Evolutionary conservation across 2,329 filamentous ascomycete genomes (phyloP).

Genomic region (Stemphylium beticola): DNA sequence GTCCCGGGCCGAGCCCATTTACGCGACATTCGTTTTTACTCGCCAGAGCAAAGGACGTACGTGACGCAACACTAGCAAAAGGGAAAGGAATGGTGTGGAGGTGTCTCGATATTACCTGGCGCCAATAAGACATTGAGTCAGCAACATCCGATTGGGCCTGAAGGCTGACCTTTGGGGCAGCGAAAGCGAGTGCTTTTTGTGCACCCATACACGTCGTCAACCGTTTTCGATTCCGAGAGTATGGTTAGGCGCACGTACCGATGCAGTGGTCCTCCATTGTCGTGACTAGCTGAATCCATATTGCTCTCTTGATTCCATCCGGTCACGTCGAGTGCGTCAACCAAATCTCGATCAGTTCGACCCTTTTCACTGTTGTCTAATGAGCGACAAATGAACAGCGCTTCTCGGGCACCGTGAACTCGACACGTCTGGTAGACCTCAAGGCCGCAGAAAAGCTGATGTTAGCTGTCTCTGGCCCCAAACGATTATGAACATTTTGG

Average conservation of each 20-base stretch:
- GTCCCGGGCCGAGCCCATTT: not conserved
- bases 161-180: not conserved
- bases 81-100: not conserved
- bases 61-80: slow-evolving; percentile 2
- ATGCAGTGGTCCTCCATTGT: slow-evolving; percentile 3
- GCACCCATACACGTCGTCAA: not conserved
- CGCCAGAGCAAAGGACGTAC: not conserved
- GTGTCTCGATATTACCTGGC: slow-evolving; percentile 4
- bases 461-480: not conserved
- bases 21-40: not conserved
- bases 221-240: not conserved
- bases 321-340: not conserved
- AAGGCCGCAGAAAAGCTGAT: not conserved
- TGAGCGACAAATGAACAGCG: too few species aligned
- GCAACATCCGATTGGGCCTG: slow-evolving; percentile 8
- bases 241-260: not conserved
- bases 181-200: not conserved
- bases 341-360: too few species aligned
- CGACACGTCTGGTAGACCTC: too few species aligned
- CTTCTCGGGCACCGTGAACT: too few species aligned
- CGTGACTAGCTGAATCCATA: not conserved
- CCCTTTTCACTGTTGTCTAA: too few species aligned
- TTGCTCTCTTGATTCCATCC: not conserved
- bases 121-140: not conserved
- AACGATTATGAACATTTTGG: not conserved